Conservation (phyloP, 2,329 filamentous ascomycete species). For the Fusarium zealandicum region DNA sequence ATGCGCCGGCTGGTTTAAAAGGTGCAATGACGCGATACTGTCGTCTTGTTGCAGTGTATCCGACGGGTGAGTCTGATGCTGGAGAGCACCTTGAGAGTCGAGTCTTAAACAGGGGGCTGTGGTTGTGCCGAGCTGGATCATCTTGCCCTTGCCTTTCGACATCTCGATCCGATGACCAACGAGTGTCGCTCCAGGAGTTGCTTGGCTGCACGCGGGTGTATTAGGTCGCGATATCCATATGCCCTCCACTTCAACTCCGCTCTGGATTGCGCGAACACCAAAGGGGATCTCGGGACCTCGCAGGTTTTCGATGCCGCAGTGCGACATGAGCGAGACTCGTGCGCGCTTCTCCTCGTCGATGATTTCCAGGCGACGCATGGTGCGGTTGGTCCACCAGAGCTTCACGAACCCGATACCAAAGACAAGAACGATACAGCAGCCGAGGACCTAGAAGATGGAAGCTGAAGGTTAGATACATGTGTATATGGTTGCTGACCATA, state of each 20-base stretch:
- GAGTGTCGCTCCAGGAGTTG: conserved; percentile 37
- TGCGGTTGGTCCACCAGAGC: conserved; percentile 67
- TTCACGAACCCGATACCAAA: conserved; percentile 73
- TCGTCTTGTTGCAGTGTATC: conserved; percentile 13
- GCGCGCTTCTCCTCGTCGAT: conserved; percentile 71
- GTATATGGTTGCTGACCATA: no score
- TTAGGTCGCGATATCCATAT: conserved; percentile 74
- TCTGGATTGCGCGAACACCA: conserved; percentile 84
- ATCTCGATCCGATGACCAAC: conserved; percentile 19
- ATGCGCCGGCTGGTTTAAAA: not conserved
- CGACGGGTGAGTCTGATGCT: not conserved
- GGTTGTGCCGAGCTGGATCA: conserved; percentile 12
- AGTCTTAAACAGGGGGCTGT: conserved; percentile 1
- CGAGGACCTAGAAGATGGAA: conserved; percentile 67
- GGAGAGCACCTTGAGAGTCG: not conserved
- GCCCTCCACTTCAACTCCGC: conserved; percentile 82
- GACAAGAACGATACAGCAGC: conserved; percentile 72
- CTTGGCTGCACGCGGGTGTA: conserved; percentile 45
- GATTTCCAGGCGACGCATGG: conserved; percentile 63
- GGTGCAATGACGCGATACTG: conserved; percentile 1
- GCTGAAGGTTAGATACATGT: conserved; percentile 2
- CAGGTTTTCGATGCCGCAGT: conserved; percentile 56
- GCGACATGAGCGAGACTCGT: conserved; percentile 60
- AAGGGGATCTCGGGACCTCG: conserved; percentile 74
- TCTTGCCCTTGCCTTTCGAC: conserved; percentile 35